Evolutionary conservation across 441 rosid species (phyloP), one percentile per base, ranked within the genome.

Genomic region (Croton setiger): DNA sequence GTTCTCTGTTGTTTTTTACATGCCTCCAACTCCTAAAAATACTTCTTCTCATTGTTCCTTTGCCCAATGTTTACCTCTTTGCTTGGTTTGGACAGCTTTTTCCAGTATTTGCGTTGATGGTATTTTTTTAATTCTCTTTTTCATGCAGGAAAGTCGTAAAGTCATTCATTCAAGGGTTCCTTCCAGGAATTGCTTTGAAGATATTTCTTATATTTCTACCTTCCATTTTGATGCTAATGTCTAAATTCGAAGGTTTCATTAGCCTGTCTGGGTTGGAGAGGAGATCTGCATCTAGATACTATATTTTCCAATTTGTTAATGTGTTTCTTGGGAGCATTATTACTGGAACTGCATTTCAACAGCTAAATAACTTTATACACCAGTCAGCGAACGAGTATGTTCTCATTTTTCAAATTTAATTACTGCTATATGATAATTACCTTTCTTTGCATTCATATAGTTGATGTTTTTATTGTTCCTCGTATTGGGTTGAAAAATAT

Each of bases 101-200:
- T 58, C 7, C 64, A 11, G 7, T 2, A 21, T 18, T 35, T 20
- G 63, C 9, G 33, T 61, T 51, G 66, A 52, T 41, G 31, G 14
- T 33, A 15, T 74, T 55, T 2, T 20, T 5, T 70, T 68, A 0
- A n/a, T 27, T 2, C 31, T 27, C 31, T 27, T 27, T 27, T 44
- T 62, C 62, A 43, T 79, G 83, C 85, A 95, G 99, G 76, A 69
- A 79, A 48, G 44, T 82, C 18, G 58, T 92, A 13, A 90, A 92
- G 84, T 90, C 96, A 14, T 84, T 92, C 55, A 87, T 95, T 69
- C 93, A 89, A 82, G 99, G 97, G 43, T 90, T 95, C 78, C 91
- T 95, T 65, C 99, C 99, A 0, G 99, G 99, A 56, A 89, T 95
- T 2, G 98, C 95, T 12, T 74, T 95, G 83, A 95, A 92, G 91